Evolutionary conservation across 2,329 filamentous ascomycete species (phyloP).

Genomic region (Ilyonectria sp.): DNA sequence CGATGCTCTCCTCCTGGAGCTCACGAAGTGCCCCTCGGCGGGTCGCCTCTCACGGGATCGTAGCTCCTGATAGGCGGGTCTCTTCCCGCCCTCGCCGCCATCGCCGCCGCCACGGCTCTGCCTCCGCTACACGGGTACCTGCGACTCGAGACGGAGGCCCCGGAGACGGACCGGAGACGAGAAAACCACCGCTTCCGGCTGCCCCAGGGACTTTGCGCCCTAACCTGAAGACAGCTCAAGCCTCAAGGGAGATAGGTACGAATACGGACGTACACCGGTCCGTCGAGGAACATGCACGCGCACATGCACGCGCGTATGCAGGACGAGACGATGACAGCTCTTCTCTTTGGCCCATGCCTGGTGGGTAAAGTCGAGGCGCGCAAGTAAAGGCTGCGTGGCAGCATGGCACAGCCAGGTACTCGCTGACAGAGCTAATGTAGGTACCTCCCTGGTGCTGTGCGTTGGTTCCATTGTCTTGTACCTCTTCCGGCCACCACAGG

Average conservation of each 20-base stretch:
- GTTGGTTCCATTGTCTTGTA: neutral
- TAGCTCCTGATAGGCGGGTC: neutral
- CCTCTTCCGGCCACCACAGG: neutral
- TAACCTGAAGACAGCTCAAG: too few species aligned
- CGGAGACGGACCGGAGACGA: conserved; percentile 26
- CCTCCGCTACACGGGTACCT: conserved; percentile 14
- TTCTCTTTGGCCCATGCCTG: neutral
- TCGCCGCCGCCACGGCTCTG: conserved; percentile 11
- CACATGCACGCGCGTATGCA: conserved; percentile 16
- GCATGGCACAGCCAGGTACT: conserved; percentile 6
- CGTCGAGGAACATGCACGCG: neutral
- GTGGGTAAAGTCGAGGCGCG: neutral
- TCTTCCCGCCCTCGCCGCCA: conserved; percentile 9
- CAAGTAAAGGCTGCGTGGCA: neutral
- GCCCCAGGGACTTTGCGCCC: neutral
- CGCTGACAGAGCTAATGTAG: conserved; percentile 5
- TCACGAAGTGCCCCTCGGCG: conserved; percentile 3
- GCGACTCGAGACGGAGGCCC: neutral
- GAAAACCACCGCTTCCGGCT: conserved; percentile 20
- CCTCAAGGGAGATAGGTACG: neutral
- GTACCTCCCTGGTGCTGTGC: conserved; percentile 4
- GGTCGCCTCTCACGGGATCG: neutral
- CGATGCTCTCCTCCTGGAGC: conserved; percentile 1
- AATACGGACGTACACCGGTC: conserved; percentile 2
- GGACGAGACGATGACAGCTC: neutral